Percentiles rank a stretch among this genome's conserved stretches.
phyloP scores from a whole-genome alignment of 1,139 yeast species.

The Williopsis jadinii region DNA sequence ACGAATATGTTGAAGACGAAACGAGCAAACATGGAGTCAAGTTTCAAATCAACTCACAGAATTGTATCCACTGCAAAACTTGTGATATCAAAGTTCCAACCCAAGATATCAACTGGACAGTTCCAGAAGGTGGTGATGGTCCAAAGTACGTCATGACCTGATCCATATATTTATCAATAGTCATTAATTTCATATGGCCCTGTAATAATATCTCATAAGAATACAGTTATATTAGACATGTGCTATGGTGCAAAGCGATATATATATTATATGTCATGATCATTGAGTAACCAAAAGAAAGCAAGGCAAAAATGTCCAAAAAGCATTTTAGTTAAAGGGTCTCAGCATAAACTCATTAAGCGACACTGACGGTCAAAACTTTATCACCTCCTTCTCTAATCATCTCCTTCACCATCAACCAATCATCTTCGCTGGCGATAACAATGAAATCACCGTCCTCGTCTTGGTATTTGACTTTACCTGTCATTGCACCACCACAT shows the following conservation, averaged over 20 bases:
- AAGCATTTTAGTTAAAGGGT: not conserved
- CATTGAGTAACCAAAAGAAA: too few relatives aligned
- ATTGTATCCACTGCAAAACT: slow-evolving; percentile 96
- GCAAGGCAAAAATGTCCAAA: too few relatives aligned
- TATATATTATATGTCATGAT: too few relatives aligned
- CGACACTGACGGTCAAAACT: slow-evolving; percentile 31
- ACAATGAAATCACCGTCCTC: slow-evolving; percentile 95
- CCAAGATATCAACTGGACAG: slow-evolving; percentile 91
- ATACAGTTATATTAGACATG: not conserved
- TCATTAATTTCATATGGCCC: too few relatives aligned
- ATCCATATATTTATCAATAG: not conserved
- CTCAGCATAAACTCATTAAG: slow-evolving; percentile 5
- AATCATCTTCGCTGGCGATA: slow-evolving; percentile 78
- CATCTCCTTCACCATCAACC: slow-evolving; percentile 38
- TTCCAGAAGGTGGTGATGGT: slow-evolving; percentile 98
- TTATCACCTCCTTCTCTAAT: slow-evolving; percentile 30
- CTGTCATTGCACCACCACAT: slow-evolving; percentile 31
- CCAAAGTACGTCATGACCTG: slow-evolving; percentile 61
- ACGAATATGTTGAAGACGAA: slow-evolving; percentile 79
- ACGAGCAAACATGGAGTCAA: slow-evolving; percentile 51
- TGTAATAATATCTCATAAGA: not conserved
- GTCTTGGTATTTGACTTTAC: slow-evolving; percentile 74
- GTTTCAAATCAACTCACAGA: slow-evolving; percentile 91
- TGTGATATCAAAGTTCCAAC: slow-evolving; percentile 96
- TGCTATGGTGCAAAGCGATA: not conserved